phyloP scores from a whole-genome alignment of 2,329 filamentous ascomycete genomes.

The Fusarium bulbicola region DNA sequence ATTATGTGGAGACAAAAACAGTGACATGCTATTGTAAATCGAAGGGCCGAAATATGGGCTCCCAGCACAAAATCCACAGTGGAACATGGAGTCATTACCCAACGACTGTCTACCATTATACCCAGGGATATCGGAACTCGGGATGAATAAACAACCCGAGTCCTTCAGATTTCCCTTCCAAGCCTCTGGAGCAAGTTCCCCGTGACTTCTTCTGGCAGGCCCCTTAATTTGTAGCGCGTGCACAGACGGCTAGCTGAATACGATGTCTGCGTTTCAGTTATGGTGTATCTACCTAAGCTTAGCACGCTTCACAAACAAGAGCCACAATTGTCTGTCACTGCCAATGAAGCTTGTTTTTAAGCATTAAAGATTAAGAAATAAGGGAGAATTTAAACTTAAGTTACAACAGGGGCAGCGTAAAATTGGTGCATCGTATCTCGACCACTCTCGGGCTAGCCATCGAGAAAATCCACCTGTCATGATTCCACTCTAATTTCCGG shows the following conservation, averaged over 20 bases:
- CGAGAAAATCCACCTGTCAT: not conserved
- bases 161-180: not conserved
- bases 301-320: not conserved
- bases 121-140: not conserved
- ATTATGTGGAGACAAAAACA: not conserved
- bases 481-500: slow-evolving; percentile 27
- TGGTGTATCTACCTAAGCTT: not conserved
- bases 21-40: not conserved
- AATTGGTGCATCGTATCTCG: not conserved
- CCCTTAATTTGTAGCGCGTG: not conserved
- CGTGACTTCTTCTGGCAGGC: not conserved
- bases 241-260: not conserved
- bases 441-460: not conserved
- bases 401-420: not conserved
- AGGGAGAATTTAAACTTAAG: not conserved
- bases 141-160: not conserved
- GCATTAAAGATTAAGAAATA: too few species aligned
- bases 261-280: not conserved
- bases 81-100: not conserved
- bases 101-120: too few species aligned
- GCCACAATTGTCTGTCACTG: not conserved
- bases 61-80: not conserved
- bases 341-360: slow-evolving; percentile 32
- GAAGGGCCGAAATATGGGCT: not conserved
- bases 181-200: too few species aligned